Base-by-base conservation (phyloP, 2,329 filamentous ascomycete species). In the Exophiala viscosa region DNA sequence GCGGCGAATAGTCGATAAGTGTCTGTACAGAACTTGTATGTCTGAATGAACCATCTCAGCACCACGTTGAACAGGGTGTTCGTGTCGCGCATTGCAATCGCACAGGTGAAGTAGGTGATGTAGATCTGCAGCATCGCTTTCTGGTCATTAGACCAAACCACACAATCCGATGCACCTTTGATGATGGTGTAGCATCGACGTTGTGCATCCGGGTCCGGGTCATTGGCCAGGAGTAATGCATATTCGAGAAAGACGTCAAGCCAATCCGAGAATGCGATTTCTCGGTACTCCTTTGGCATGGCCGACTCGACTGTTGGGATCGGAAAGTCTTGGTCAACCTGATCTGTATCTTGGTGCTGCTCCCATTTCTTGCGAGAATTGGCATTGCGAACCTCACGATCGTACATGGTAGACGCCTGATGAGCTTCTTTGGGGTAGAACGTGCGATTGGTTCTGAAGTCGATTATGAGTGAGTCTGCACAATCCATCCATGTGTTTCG, bases 231-330 rank as follows among this genome's bases (percentile, higher is more conserved):
- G 4, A 85, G 77, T 43, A 96, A 77, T 2, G 90, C 87, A 66
- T 95, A 95, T 64, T 93, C 88, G 33, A 95, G 79, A 66, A 99
- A 96, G 1, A 96, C 78, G 61, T 95, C 88, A 2, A 96, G 79
- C 93, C 93, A 99, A 42, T 84, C 80, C 52, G 85, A 77, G 65
- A 97, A 96, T 0, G 84, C 75, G 42, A 97, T 88, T 6, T 87
- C 87, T 60, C 89, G 85, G 65, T 90, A 91, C 34, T 77, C 67
- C 13, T 64, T 65, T 10, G 64, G 44, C 28, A 47, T 7, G 36
- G 40, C 15, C 11, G 49, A 52, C 34, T 57, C 54, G 13, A 57
- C 45, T 1, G 57, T 46, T 9, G 57, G 47, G 13, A 50, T 48
- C 3, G 57, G 50, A 23, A 53, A 31, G 20, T 59, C 53, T 48